Evolutionary conservation across 169 alveolate species (phyloP).

Genomic region (Cryptosporidium tyzzeri): DNA sequence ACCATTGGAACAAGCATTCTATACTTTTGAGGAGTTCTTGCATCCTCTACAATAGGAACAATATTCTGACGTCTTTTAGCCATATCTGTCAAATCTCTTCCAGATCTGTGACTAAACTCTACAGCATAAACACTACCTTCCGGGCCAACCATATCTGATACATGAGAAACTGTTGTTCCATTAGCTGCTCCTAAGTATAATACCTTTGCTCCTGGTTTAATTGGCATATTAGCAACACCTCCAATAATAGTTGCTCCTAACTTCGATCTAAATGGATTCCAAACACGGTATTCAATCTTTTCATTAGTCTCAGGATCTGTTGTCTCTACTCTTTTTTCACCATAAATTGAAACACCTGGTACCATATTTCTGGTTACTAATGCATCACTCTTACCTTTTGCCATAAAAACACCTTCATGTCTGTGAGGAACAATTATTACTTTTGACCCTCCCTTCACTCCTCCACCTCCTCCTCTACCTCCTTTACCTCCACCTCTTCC

Average conservation of each 20-base stretch:
- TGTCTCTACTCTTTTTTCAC: constrained; percentile 96
- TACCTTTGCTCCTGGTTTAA: constrained; percentile 96
- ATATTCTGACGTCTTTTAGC: constrained; percentile 97
- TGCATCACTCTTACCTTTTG: constrained; percentile 96
- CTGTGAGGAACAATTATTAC: constrained; percentile 95
- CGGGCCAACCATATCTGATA: constrained; percentile 99
- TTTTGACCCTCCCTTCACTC: constrained; percentile 90
- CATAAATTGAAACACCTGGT: constrained; percentile 99
- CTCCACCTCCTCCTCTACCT: constrained; percentile 83
- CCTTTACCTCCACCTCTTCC: constrained; percentile 83
- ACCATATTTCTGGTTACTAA: constrained; percentile 95
- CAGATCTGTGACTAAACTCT: constrained; percentile 98
- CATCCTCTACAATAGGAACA: constrained; percentile 99
- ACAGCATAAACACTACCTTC: constrained; percentile 98
- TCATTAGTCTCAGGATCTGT: constrained; percentile 89
- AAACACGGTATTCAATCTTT: constrained; percentile 97
- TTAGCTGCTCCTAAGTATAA: constrained; percentile 98
- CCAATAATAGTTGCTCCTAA: constrained; percentile 98
- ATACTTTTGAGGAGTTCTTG: constrained; percentile 98
- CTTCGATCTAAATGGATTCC: constrained; percentile 99
- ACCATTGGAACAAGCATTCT: constrained; percentile 99
- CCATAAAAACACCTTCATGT: constrained; percentile 96
- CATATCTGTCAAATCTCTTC: constrained; percentile 98
- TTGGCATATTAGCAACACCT: constrained; percentile 97
- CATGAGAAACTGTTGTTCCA: constrained; percentile 99